Percentiles rank a stretch among this genome's conserved stretches.
These are phyloP conservation scores for Tribonema minus DNA, from an alignment of 108 stramenopile species.

Conservation along the genomic window DNA sequence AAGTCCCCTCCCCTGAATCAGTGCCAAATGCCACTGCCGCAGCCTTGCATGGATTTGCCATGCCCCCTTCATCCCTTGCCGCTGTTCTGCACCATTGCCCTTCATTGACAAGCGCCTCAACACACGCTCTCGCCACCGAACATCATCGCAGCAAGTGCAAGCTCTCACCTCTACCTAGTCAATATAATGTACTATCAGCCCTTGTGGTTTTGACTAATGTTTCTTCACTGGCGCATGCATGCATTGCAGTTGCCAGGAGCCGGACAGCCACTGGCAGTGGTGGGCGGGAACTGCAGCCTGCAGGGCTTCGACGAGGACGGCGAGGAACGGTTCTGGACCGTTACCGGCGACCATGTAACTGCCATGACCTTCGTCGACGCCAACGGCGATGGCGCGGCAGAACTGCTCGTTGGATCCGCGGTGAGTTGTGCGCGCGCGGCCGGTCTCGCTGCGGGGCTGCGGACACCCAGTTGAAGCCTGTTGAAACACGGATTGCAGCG, in stretches of 20 bases:
- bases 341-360: constrained; percentile 59
- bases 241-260: neutral
- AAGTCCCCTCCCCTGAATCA: no score
- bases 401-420: constrained; percentile 53
- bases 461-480: no score
- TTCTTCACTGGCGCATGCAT: no score
- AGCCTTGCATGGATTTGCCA: no score
- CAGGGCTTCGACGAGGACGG: constrained; percentile 55
- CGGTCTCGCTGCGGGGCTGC: no score
- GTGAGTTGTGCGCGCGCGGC: no score
- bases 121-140: neutral
- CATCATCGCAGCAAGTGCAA: neutral
- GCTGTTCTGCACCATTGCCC: no score
- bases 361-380: constrained; percentile 45
- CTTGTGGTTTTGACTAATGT: no score
- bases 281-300: constrained; percentile 63
- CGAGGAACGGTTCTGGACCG: constrained; percentile 59
- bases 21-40: no score
- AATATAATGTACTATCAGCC: neutral
- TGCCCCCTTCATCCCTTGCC: no score
- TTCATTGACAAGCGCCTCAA: no score
- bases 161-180: neutral
- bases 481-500: no score
- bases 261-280: constrained; percentile 40
- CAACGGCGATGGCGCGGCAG: neutral